Evolutionary conservation across 768 basidiomycete species (phyloP).

Genomic region (Stropharia rugosoannulata): DNA sequence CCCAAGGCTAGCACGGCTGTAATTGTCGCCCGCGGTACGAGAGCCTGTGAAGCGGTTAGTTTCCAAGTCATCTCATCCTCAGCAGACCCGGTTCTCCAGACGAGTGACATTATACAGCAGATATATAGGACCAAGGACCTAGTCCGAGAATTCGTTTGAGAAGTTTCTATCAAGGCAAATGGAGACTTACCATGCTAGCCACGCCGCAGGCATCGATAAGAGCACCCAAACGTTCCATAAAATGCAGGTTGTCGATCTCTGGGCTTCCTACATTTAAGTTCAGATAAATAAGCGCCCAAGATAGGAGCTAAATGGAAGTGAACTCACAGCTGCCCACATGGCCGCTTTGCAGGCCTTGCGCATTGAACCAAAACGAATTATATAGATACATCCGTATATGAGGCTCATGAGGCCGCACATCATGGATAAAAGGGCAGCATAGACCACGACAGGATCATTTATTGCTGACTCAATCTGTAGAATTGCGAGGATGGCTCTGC

Average conservation of each 20-base stretch:
- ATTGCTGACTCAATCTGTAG: slow-evolving; percentile 38
- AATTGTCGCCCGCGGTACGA: slow-evolving; percentile 41
- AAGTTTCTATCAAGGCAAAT: no score
- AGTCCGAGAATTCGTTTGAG: no score
- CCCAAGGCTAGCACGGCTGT: slow-evolving; percentile 50
- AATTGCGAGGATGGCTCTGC: slow-evolving; percentile 29
- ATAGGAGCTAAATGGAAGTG: slow-evolving; percentile 13
- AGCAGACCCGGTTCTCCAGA: slow-evolving; percentile 20
- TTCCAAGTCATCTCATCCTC: neutral
- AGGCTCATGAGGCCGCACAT: slow-evolving; percentile 59
- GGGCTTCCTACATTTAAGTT: slow-evolving; percentile 41
- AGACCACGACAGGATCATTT: slow-evolving; percentile 51
- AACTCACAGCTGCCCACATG: slow-evolving; percentile 51
- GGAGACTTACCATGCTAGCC: slow-evolving; percentile 60
- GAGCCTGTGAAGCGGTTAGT: slow-evolving; percentile 13
- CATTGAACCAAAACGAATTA: slow-evolving; percentile 62
- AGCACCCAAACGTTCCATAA: slow-evolving; percentile 66
- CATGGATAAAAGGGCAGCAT: slow-evolving; percentile 53
- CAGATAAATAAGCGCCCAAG: neutral
- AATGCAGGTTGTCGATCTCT: slow-evolving; percentile 22
- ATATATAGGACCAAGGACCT: slow-evolving; percentile 27
- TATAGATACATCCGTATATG: slow-evolving; percentile 59
- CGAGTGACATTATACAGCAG: slow-evolving; percentile 24
- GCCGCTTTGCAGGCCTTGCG: slow-evolving; percentile 58
- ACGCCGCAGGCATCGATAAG: slow-evolving; percentile 57